phyloP scores from a whole-genome alignment of 1,284 basidiomycete genomes.

The Acaromyces ingoldii region DNA sequence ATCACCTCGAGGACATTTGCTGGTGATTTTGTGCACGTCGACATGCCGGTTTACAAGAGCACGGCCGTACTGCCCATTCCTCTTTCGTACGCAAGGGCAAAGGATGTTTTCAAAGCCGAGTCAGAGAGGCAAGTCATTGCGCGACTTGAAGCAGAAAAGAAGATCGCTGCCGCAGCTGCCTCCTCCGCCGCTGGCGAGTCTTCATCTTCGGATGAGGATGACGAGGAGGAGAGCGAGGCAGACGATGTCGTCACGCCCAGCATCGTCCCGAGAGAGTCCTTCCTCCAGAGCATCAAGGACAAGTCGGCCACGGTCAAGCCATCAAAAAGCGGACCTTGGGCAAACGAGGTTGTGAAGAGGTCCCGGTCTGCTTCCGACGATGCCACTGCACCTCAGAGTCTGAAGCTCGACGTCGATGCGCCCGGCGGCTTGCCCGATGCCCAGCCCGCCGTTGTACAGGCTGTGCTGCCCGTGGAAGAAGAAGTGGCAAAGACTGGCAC shows the following conservation, averaged over 20 bases:
- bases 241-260: constrained; percentile 34
- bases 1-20: constrained; percentile 30
- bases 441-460: not conserved
- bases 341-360: not conserved
- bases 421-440: not conserved
- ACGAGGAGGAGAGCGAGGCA: constrained; percentile 18
- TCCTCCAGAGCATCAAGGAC: constrained; percentile 8
- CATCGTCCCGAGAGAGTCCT: constrained; percentile 20
- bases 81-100: constrained; percentile 20
- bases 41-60: constrained; percentile 32
- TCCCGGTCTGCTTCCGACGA: not conserved
- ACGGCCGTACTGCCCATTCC: constrained; percentile 35
- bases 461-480: not conserved
- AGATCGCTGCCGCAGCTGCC: too few relatives aligned
- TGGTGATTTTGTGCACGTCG: constrained; percentile 33
- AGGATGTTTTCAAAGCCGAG: constrained; percentile 15
- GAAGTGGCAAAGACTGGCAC: not conserved
- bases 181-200: not conserved
- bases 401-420: not conserved
- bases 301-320: constrained; percentile 1
- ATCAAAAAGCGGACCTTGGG: constrained; percentile 3
- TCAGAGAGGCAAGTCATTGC: constrained; percentile 1
- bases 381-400: constrained; percentile 7
- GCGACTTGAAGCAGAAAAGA: constrained; percentile 13
- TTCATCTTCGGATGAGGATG: constrained; percentile 8